These are phyloP conservation scores for Leccinum fuscescens DNA, from an alignment of 1,284 basidiomycete genomes.

Conservation along the genomic window DNA sequence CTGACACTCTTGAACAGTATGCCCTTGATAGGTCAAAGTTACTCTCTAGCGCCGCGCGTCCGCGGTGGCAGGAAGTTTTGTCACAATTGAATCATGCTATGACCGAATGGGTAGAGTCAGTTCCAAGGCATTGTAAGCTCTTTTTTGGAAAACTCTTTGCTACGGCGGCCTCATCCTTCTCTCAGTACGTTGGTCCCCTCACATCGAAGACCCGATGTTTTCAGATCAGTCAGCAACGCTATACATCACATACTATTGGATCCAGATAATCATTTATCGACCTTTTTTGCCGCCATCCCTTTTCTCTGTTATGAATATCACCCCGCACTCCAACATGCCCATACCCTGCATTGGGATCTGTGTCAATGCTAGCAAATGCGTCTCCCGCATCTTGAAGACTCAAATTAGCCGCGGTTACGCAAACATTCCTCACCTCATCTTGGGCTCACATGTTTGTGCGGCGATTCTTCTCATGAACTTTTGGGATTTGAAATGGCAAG, in stretches of 20 bases:
- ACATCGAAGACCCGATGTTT: conserved; percentile 50
- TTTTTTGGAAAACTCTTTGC: neutral
- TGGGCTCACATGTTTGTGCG: conserved; percentile 44
- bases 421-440: conserved; percentile 41
- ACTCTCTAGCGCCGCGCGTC: conserved; percentile 46
- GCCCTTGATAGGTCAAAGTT: conserved; percentile 64
- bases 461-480: conserved; percentile 45
- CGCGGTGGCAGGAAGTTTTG: conserved; percentile 64
- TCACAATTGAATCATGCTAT: conserved; percentile 68
- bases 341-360: conserved; percentile 63
- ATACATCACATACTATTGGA: conserved; percentile 67
- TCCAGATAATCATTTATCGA: conserved; percentile 72
- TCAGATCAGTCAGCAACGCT: conserved; percentile 70
- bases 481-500: conserved; percentile 51
- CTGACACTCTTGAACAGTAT: conserved; percentile 51
- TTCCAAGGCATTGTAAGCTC: conserved; percentile 68
- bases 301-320: conserved; percentile 23
- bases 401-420: conserved; percentile 44
- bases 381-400: conserved; percentile 58
- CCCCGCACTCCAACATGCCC: conserved; percentile 32
- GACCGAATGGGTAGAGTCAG: conserved; percentile 67
- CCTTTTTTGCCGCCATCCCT: conserved; percentile 61
- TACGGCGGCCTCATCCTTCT: conserved; percentile 1
- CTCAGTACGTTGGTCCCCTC: conserved; percentile 68
- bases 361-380: conserved; percentile 62